Conservation (phyloP, 257 asterid genomes). For the Cordia subcordata region DNA sequence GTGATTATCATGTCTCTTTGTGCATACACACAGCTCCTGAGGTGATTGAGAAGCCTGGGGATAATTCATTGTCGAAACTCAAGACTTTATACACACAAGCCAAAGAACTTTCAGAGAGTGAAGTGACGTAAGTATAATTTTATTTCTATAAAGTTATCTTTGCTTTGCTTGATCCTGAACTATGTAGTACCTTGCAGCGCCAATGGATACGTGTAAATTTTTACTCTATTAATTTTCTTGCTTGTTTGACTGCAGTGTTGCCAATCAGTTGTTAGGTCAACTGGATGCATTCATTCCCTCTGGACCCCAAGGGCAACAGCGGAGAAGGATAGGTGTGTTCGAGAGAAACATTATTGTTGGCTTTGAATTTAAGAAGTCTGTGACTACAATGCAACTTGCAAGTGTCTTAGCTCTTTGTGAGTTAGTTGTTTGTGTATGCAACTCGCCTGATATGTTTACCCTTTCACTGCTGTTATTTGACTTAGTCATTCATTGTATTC, state of each 20-base stretch:
- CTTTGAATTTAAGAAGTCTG: background rate
- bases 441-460: background rate
- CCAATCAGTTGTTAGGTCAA: constrained; percentile 65
- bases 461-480: background rate
- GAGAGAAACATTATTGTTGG: constrained; percentile 1
- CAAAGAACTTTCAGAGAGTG: constrained; percentile 80
- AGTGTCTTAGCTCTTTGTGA: background rate
- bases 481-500: background rate
- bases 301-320: constrained; percentile 77
- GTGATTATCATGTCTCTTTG: background rate
- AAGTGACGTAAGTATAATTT: constrained; percentile 51
- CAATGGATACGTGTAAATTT: background rate
- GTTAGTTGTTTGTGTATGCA: background rate
- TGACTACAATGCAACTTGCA: background rate
- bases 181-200: background rate
- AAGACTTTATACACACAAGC: constrained; percentile 73
- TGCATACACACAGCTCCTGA: constrained; percentile 63
- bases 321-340: constrained; percentile 78
- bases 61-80: constrained; percentile 67
- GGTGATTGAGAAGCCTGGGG: constrained; percentile 85
- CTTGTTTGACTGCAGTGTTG: constrained; percentile 49
- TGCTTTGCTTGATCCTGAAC: constrained; percentile 9
- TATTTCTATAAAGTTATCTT: background rate
- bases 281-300: constrained; percentile 74
- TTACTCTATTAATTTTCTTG: constrained; percentile 15